Evolutionary conservation across 2,329 filamentous ascomycete species (phyloP).

Genomic region (Celoporthe dispersa): DNA sequence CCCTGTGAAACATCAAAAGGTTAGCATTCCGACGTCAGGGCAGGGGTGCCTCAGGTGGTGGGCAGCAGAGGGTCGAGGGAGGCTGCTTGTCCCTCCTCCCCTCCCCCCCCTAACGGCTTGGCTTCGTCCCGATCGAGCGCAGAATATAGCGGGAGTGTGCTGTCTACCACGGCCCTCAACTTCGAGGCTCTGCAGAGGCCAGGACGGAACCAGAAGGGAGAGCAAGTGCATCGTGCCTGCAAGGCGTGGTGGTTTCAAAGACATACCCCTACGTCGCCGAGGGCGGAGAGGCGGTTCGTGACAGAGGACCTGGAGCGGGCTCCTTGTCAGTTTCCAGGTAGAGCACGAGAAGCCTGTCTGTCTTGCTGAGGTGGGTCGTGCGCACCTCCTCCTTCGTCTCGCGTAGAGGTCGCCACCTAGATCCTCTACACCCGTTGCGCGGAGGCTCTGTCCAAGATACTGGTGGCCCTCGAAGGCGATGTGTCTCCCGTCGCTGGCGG

Average conservation of each 20-base stretch:
- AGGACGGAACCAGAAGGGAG: background rate
- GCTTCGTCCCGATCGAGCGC: background rate
- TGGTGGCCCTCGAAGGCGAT: slow-evolving; percentile 51
- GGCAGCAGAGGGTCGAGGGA: background rate
- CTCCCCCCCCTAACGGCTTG: background rate
- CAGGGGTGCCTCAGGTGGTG: no score
- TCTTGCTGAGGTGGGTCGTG: slow-evolving; percentile 31
- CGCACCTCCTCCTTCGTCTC: slow-evolving; percentile 46
- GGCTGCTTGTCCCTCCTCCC: no score
- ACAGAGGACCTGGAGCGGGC: slow-evolving; percentile 57
- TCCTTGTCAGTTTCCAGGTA: background rate
- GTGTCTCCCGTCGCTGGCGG: slow-evolving; percentile 46
- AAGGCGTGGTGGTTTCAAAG: background rate
- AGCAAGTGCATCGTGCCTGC: background rate
- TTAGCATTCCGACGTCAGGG: background rate
- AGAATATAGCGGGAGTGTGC: no score
- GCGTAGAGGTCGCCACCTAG: slow-evolving; percentile 35
- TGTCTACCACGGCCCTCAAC: no score
- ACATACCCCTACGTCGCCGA: slow-evolving; percentile 68
- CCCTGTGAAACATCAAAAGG: slow-evolving; percentile 47
- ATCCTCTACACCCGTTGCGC: slow-evolving; percentile 40
- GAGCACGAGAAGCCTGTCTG: background rate
- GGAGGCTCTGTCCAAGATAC: slow-evolving; percentile 45
- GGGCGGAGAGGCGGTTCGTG: slow-evolving; percentile 57
- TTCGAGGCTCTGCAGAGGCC: background rate